phyloP scores from a whole-genome alignment of 2,329 filamentous ascomycete species.

The Fusarium xyrophilum region DNA sequence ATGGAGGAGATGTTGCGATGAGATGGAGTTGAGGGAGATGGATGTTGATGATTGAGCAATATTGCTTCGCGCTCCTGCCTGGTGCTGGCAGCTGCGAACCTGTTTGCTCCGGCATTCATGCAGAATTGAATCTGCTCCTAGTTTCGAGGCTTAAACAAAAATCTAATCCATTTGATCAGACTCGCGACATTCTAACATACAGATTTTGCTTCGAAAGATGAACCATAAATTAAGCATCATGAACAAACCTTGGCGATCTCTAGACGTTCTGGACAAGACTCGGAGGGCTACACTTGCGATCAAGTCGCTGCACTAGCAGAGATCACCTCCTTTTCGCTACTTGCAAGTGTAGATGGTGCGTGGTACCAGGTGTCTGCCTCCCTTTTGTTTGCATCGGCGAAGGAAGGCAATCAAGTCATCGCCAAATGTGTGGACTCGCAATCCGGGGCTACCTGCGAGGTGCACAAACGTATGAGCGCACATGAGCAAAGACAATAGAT shows the following conservation, averaged over 20 bases:
- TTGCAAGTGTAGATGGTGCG: rapidly evolving
- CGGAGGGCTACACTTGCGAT: rapidly evolving
- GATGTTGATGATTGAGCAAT: background rate
- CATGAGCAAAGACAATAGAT: rapidly evolving
- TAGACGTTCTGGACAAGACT: rapidly evolving
- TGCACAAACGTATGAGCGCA: background rate
- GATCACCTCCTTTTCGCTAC: rapidly evolving
- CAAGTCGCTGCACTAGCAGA: background rate
- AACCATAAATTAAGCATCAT: background rate
- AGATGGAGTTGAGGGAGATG: background rate
- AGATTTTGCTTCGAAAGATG: background rate
- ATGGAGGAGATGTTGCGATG: background rate
- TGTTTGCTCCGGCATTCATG: background rate
- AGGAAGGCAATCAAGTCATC: background rate
- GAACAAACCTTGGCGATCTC: background rate
- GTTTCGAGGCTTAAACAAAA: background rate
- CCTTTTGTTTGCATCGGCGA: background rate
- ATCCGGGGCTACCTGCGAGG: rapidly evolving
- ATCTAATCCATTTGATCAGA: rapidly evolving
- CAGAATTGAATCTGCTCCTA: too few relatives aligned
- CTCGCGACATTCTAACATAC: background rate
- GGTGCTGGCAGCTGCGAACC: background rate
- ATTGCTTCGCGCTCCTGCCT: background rate
- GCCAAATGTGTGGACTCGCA: background rate
- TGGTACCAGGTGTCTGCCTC: background rate